A percentile compares a stretch with the other conserved stretches of the same genome.
Evolutionary conservation across 2,329 filamentous ascomycete genomes (phyloP).

Genomic region (Fusarium foetens): DNA sequence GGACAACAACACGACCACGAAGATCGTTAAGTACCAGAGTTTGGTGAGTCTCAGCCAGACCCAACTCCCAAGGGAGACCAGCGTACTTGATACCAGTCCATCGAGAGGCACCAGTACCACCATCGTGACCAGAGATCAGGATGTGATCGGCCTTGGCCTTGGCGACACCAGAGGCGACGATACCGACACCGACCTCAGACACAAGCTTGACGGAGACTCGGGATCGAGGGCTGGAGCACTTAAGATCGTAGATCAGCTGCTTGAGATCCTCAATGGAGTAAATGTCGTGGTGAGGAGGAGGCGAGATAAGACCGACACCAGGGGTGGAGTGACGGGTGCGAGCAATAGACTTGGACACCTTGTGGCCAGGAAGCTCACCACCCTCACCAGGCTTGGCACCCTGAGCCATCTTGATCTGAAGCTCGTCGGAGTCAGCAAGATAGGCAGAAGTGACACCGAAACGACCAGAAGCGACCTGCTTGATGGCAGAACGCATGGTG

Average conservation of each 20-base stretch:
- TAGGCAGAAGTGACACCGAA: constrained; percentile 97
- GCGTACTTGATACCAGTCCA: constrained; percentile 99
- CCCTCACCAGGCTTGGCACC: constrained; percentile 98
- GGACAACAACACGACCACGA: constrained; percentile 92
- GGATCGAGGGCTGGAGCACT: constrained; percentile 92
- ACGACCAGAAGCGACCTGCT: constrained; percentile 94
- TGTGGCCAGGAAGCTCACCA: constrained; percentile 96
- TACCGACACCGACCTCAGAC: constrained; percentile 96
- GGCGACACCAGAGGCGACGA: constrained; percentile 95
- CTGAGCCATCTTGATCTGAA: constrained; percentile 99
- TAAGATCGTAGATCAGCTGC: constrained; percentile 96
- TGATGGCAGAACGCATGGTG: constrained; percentile 97
- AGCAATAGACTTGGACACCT: constrained; percentile 93
- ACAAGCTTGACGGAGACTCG: constrained; percentile 97
- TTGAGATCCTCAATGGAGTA: constrained; percentile 99
- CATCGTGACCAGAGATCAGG: constrained; percentile 94
- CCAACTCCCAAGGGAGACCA: constrained; percentile 94
- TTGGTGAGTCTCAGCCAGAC: constrained; percentile 96
- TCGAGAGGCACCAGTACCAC: constrained; percentile 93
- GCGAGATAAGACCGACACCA: constrained; percentile 94
- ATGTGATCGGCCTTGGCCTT: constrained; percentile 99
- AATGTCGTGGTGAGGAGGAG: constrained; percentile 96
- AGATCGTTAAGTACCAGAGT: constrained; percentile 95
- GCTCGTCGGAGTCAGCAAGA: constrained; percentile 91
- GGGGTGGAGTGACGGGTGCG: constrained; percentile 95